Evolutionary conservation across 1,284 basidiomycete genomes (phyloP), one percentile per base, ranked within the genome.

Genomic region (Spongispora temasekensis): DNA sequence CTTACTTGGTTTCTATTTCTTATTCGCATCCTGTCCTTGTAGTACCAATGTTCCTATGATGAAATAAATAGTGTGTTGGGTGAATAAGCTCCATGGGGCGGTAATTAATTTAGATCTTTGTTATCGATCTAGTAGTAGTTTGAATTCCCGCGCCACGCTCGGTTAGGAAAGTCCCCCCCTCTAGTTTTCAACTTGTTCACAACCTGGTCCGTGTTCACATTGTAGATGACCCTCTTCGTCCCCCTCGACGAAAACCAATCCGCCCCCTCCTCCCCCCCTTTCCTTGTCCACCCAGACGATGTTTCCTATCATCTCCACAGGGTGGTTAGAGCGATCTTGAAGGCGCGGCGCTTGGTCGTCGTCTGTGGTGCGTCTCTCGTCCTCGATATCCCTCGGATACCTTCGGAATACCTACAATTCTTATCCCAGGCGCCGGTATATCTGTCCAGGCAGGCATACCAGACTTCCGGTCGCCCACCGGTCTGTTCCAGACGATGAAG

Each of bases 361-460:
- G 85, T 97, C 50, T 94, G 90, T 71, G 94, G 94, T 92, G 62
- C 83, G 52, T 30, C 55, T 31, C 58, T 57, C 53, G 57, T 12
- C 61, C 15, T 27, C 42, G 64, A 61, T 62, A 51, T 48, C n/a
- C 15, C 51, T 59, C 58, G 57, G 59, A 21, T 21, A 52, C 34
- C 51, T 42, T 65, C 61, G 64, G 66, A 52, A 56, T 44, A 54
- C 56, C 54, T n/a, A n/a, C n/a, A 37, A 51, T 57, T n/a, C 19
- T 56, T 2, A 50, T 31, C 3, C 17, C 61, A 93, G 94, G 94
- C 62, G 95, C 95, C 56, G 95, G 95, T 32, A 93, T 97, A 63
- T 95, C 93, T 55, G 94, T 95, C 3, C 85, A 89, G 42, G 93
- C 93, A 57, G 90, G 93, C 52, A 97, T 98, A 52, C 95, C 95